Percentiles rank a stretch among this genome's conserved stretches.
Evolutionary conservation across 345 rosid species (phyloP).

Genomic region (Sisymbrium altissimum): DNA sequence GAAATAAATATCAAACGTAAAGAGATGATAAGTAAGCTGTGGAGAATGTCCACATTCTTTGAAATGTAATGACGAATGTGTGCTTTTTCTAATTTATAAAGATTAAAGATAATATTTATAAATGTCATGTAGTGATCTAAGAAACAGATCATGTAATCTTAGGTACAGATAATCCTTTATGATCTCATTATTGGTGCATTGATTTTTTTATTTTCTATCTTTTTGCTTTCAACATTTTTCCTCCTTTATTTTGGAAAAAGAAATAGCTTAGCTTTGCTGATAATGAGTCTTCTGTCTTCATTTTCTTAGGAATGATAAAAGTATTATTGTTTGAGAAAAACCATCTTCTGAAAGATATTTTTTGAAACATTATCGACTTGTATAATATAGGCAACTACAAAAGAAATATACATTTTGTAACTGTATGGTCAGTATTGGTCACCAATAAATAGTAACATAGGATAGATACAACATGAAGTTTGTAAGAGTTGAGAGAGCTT

Average conservation of each 20-base stretch:
- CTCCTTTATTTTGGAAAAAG: not conserved
- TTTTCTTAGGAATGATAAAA: not conserved
- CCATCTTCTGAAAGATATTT: not conserved
- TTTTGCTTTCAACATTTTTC: not conserved
- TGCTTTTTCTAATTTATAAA: not conserved
- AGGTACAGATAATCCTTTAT: slow-evolving; percentile 32
- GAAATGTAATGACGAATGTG: slow-evolving; percentile 17
- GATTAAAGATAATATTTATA: not conserved
- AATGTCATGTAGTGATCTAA: slow-evolving; percentile 25
- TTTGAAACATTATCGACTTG: not conserved
- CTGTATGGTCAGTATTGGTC: not conserved
- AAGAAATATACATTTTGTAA: not conserved
- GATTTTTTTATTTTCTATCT: not conserved
- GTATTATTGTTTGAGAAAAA: not conserved
- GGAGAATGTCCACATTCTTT: slow-evolving; percentile 31
- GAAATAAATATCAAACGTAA: not conserved
- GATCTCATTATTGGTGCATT: slow-evolving; percentile 31
- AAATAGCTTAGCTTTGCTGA: not conserved
- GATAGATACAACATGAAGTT: not conserved
- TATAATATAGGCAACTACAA: not conserved
- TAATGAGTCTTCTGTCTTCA: not conserved
- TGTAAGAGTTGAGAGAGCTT: not conserved
- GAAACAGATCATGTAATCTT: slow-evolving; percentile 34
- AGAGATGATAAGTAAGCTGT: slow-evolving; percentile 6
- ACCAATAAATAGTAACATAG: not conserved